A percentile compares a stretch with the other conserved stretches of the same genome.
phyloP scores from a whole-genome alignment of 1,284 basidiomycete genomes.

The Cutaneotrichosporon mucoides region DNA sequence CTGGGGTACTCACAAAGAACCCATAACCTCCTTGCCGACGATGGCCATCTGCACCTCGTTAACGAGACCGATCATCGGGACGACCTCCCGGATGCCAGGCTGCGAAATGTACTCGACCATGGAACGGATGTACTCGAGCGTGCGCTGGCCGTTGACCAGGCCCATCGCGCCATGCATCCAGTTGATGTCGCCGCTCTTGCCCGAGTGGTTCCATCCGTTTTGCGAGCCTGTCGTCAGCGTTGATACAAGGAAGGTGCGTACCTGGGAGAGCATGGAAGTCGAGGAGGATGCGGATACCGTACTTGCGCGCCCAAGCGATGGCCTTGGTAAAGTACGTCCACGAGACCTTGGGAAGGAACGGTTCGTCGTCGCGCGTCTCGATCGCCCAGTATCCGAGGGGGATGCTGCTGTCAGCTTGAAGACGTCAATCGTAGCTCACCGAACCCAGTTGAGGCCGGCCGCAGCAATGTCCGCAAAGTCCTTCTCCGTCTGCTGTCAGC shows the following conservation, averaged over 20 bases:
- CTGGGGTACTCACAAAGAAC: constrained; percentile 35
- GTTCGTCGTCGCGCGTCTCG: constrained; percentile 68
- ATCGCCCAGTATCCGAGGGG: constrained; percentile 86
- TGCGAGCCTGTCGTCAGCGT: constrained; percentile 54
- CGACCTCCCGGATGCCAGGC: constrained; percentile 50
- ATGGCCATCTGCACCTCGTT: constrained; percentile 41
- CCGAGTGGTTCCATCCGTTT: constrained; percentile 61
- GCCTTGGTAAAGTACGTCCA: constrained; percentile 78
- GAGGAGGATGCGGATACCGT: constrained; percentile 77
- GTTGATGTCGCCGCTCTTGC: constrained; percentile 54
- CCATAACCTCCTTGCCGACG: constrained; percentile 29
- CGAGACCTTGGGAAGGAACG: constrained; percentile 67
- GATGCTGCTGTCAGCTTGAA: constrained; percentile 46
- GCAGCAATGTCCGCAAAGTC: constrained; percentile 88
- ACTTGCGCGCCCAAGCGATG: constrained; percentile 79
- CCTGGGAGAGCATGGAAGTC: constrained; percentile 73
- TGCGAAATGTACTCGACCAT: constrained; percentile 87
- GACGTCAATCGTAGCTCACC: constrained; percentile 45
- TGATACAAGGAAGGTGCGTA: not conserved
- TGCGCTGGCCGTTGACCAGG: constrained; percentile 78
- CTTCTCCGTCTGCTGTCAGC: constrained; percentile 59
- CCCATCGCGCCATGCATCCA: constrained; percentile 70
- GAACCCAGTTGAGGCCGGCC: constrained; percentile 81
- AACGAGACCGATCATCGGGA: constrained; percentile 41
- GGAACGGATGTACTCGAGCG: constrained; percentile 82